A percentile compares a stretch with the other conserved stretches of the same genome.
phyloP scores from a whole-genome alignment of 345 rosid species.

The Brassica juncea region DNA sequence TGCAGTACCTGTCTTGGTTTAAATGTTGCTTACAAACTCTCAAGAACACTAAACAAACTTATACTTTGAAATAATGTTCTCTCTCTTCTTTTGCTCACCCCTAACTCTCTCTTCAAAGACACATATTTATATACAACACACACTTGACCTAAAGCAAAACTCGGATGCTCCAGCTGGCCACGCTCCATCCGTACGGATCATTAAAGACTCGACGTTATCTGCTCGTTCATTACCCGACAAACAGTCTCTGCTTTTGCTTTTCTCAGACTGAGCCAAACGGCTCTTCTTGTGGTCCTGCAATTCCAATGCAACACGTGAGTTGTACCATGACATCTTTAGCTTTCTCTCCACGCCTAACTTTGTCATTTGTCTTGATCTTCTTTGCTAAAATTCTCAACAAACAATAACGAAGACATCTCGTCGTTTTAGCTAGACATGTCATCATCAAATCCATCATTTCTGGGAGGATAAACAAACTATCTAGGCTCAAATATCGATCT shows the following conservation, averaged over 20 bases:
- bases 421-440: constrained; percentile 46
- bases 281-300: neutral
- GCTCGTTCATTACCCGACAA: neutral
- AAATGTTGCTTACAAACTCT: neutral
- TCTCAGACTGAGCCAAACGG: neutral
- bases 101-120: neutral
- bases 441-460: constrained; percentile 41
- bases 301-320: no score
- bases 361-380: no score
- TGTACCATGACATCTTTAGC: no score
- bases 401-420: constrained; percentile 36
- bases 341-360: no score
- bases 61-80: neutral
- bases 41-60: neutral
- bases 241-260: neutral
- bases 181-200: neutral
- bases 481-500: neutral
- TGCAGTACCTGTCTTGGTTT: neutral
- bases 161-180: neutral
- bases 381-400: no score
- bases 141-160: neutral
- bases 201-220: neutral
- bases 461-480: constrained; percentile 32
- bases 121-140: no score
- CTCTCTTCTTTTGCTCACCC: neutral